A percentile compares a stretch with the other conserved stretches of the same genome.
Conservation (phyloP, 2,329 filamentous ascomycete species). For the Nigrospora oryzae region DNA sequence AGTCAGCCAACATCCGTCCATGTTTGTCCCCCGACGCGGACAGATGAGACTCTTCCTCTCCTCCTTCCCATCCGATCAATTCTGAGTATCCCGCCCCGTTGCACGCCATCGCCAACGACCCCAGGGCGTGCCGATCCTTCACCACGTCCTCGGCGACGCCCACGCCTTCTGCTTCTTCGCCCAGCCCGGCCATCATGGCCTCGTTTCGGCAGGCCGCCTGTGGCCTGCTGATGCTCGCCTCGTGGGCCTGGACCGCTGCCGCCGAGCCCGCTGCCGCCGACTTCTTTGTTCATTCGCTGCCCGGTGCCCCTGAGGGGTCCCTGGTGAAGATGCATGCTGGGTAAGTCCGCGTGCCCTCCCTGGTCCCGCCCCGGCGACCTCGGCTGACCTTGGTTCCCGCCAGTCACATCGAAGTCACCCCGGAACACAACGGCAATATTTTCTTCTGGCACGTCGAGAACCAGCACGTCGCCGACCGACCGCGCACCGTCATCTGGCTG, state of each 20-base stretch:
- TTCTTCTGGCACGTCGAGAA: conserved; percentile 99
- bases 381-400: conserved; percentile 7
- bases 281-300: conserved; percentile 81
- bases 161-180: too few relatives aligned
- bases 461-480: conserved; percentile 83
- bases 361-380: neutral
- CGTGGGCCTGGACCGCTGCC: conserved; percentile 25
- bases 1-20: too few relatives aligned
- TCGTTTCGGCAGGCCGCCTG: conserved; percentile 12
- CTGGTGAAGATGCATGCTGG: conserved; percentile 97
- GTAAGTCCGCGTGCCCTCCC: conserved; percentile 41
- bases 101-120: too few relatives aligned
- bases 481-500: conserved; percentile 90
- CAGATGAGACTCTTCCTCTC: too few relatives aligned
- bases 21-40: too few relatives aligned
- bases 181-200: neutral
- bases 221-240: conserved; percentile 32
- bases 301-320: conserved; percentile 72
- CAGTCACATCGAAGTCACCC: conserved; percentile 85
- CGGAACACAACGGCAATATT: conserved; percentile 80
- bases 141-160: too few relatives aligned
- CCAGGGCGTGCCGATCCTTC: too few relatives aligned
- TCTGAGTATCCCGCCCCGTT: too few relatives aligned
- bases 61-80: too few relatives aligned
- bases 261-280: conserved; percentile 59